Base-by-base conservation (phyloP, 2,329 filamentous ascomycete species). In the Pseudogymnoascus sp. region DNA sequence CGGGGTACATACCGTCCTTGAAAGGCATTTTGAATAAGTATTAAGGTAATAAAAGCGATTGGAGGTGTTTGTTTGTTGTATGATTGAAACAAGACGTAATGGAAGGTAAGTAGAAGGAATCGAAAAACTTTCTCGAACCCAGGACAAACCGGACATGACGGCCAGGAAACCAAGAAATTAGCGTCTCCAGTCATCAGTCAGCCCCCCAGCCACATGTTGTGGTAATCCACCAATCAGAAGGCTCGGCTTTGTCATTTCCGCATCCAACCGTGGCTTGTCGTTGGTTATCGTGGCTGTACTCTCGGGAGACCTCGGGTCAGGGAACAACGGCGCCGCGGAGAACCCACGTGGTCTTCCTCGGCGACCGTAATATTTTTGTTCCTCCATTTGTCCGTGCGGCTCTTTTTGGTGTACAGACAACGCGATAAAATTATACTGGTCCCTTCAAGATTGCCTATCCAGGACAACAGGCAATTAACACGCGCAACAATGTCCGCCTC, bases 21-120 rank as follows among this genome's bases (percentile, higher is more conserved):
- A 75, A 76, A 68, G 65, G 65, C 75, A 77, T 77, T 61, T 71
- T 76, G 72, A 66, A 64, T 67, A 66, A 69, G 72, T 69, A 69
- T 67, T 67, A 49, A 61, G 63, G 65, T 67, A 8, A 37, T 59
- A 35, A 59, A 59, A 59, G 55, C 35, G 55, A 35, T 23, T 35
- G 35, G 9, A 65, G 65, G 23, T 52, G 43, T 52, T 52, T 31
- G 23, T 52, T 28, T 52, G 43, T 28, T 12, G 12, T 28, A 14
- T 52, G 23, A 28, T 52, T 52, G 25, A 31, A 31, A 52, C 43
- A 52, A 52, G 43, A 52, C 43, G 43, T 52, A 31, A 52, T 16
- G 43, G 16, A 52, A 52, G 43, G 16, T 52, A 52, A 31, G 23
- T 52, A 52, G 43, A 4, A 52, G 43, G 43, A 52, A 31, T 52